Base-by-base conservation (phyloP, 768 basidiomycete genomes). In the Royoungia palumana region DNA sequence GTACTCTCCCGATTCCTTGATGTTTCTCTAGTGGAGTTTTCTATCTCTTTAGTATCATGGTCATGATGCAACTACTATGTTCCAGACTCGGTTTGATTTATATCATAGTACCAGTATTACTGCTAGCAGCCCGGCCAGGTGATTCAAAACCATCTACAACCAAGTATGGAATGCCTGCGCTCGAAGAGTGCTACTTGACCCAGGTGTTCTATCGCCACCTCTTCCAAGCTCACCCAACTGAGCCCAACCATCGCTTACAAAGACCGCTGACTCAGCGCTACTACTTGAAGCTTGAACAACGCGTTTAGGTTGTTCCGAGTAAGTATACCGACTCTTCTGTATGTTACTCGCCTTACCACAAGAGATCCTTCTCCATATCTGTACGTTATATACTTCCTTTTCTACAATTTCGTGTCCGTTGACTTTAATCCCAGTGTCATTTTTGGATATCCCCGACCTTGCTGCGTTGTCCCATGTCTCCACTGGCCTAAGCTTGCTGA, bases 401-500 rank as follows among this genome's bases (percentile, higher is more conserved):
- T 13, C 5, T 7, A 24, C 16, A 0, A 13, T 21, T n/a, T 9
- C 21, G 9, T 32, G 16, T 38, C 45, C 19, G 12, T 19, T 51
- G 45, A 58, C 37, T 21, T 2, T 20, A 21, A 7, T 34, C 19
- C 3, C 48, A 87, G 86, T 85, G 38, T 81, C 82, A 1, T 89
- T 79, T 63, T 72, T 89, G 46, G 87, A 89, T 65, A 65, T 88
- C 6, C 87, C 87, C 0, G 87, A 89, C 60, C 75, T 88, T 39
- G 76, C 76, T 40, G 58, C 72, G 1, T 62, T 87, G 35, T 74
- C 77, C 8, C 75, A 70, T 46, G 70, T 76, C 22, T 75, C 70
- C 44, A 78, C 74, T 22, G 51, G 63, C 20, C 70, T 88, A 7
- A 73, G 74, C 8, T 60, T 59, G 7, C 70, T 87, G 44, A 76